Evolutionary conservation across 257 asterid species (phyloP).

Genomic region (Solanum megistacrolobum): DNA sequence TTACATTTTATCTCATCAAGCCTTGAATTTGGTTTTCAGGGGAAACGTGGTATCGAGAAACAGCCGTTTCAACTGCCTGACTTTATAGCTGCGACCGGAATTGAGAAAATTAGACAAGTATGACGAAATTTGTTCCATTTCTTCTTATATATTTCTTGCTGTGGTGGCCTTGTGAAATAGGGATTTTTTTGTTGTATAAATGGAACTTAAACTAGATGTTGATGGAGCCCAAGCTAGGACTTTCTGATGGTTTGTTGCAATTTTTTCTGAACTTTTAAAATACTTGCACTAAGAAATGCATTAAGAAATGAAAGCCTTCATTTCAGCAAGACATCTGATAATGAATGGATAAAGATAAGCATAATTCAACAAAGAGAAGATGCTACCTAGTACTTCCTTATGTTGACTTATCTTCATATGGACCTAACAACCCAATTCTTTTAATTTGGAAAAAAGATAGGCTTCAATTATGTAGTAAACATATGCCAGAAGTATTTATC

Average conservation of each 20-base stretch:
- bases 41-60: slow-evolving; percentile 95
- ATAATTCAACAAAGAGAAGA: not conserved
- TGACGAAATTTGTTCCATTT: slow-evolving; percentile 2
- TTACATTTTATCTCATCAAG: slow-evolving; percentile 28
- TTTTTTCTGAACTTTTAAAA: not conserved
- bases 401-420: not conserved
- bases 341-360: not conserved
- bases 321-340: not conserved
- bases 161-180: not conserved
- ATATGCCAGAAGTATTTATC: not conserved
- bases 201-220: not conserved
- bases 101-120: slow-evolving; percentile 97
- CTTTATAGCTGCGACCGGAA: slow-evolving; percentile 98
- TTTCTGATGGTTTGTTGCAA: not conserved
- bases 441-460: not conserved
- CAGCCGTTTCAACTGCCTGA: slow-evolving; percentile 96
- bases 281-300: no score
- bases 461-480: not conserved
- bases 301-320: not conserved
- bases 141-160: not conserved
- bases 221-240: not conserved
- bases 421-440: not conserved
- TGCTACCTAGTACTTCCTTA: not conserved
- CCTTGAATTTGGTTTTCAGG: slow-evolving; percentile 56
- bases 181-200: not conserved